These are phyloP conservation scores for Hyphodiscus sp. DNA, from an alignment of 2,329 filamentous ascomycete genomes.

Conservation along the genomic window DNA sequence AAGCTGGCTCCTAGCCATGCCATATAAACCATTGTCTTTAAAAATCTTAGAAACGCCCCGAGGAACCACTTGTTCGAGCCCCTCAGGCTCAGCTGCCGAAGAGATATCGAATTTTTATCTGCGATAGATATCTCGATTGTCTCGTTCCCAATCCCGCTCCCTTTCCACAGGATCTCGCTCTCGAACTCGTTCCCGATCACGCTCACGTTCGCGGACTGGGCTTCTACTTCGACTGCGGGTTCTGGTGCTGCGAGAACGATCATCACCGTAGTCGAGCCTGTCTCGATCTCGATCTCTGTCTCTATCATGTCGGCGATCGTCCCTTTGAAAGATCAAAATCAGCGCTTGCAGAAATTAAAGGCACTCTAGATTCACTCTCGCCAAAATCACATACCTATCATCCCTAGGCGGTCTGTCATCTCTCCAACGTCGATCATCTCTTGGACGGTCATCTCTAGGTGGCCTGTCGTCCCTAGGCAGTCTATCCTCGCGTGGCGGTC, in stretches of 20 bases:
- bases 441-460: conserved; percentile 35
- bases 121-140: conserved; percentile 19
- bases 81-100: too few relatives aligned
- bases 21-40: too few relatives aligned
- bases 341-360: too few relatives aligned
- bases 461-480: conserved; percentile 12
- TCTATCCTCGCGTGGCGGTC: conserved; percentile 31
- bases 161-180: conserved; percentile 30
- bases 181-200: conserved; percentile 38
- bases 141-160: conserved; percentile 34
- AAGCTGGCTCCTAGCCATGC: too few relatives aligned
- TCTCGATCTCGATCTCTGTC: conserved; percentile 35
- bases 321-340: conserved; percentile 29
- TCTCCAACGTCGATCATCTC: conserved; percentile 29
- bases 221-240: conserved; percentile 40
- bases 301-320: conserved; percentile 35
- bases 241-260: conserved; percentile 29
- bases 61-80: too few relatives aligned
- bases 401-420: conserved; percentile 14
- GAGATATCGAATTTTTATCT: conserved; percentile 7
- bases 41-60: neutral
- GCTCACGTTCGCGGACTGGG: conserved; percentile 32
- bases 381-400: neutral
- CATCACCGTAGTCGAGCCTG: conserved; percentile 29
- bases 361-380: conserved; percentile 4